Evolutionary conservation across 129 eudicot species (phyloP), one percentile per base, ranked within the genome.

Genomic region (Scalesia atractyloides): DNA sequence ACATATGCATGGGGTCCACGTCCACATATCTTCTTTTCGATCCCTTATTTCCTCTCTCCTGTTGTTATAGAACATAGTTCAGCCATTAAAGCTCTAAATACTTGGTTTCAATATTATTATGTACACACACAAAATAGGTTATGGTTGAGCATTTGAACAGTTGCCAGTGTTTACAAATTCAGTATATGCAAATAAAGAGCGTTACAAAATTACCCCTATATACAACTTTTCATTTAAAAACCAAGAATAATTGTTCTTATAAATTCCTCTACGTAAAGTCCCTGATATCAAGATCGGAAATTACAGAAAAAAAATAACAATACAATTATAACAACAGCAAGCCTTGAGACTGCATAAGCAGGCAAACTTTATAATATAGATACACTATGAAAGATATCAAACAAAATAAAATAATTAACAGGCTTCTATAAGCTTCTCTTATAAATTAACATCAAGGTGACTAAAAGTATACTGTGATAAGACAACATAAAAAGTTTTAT

Each of bases 21-120:
- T 77, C 86, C 19, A 67, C 57, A 46, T 81, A 82, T 68, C 84
- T 82, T 81, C 91, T 86, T 69, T 76, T 84, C 48, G 82, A 43
- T 72, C 84, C 76, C 36, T 74, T 71, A 58, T 48, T 62, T 63
- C 80, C 80, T 66, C 84, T 80, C 30, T 78, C 88, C 86, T 86
- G 72, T 60, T 33, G 30, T 26, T 30, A 69, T 34, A 51, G 22
- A 44, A 48, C 37, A 64, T 66, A 41, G 76, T 30, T 79, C 62
- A 72, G 52, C 60, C 14, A 19, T 47, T 60, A 37, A 5, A 65
- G 64, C 61, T 66, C 41, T n/a, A 63, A 24, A 67, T 73, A 69
- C 24, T 41, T 49, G 54, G 56, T 50, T 51, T 49, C 51, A 73
- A 47, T 47, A 64, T 3, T 37, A 13, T 8, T 63, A 39, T 20